Base-by-base conservation (phyloP, 306 rosid species). In the Acmispon strigosus region DNA sequence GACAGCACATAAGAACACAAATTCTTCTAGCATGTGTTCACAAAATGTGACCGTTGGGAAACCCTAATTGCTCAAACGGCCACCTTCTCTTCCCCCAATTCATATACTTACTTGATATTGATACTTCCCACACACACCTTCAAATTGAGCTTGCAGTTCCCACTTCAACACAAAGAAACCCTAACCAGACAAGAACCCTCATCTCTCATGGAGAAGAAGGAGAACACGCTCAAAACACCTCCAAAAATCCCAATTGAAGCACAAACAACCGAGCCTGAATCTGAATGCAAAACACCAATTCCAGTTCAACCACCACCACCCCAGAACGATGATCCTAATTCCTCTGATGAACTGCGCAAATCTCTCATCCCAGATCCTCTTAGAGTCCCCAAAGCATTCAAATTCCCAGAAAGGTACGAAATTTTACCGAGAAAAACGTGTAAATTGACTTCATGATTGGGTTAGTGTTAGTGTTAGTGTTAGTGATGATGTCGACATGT, bases 381-480 rank as follows among this genome's bases (percentile, higher is more conserved):
- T 16, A 79, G 80, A 49, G 86, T 93, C 69, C 96, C 98, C 54
- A 85, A 90, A 68, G 86, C 96, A 39, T 93, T 88, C 78, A 93
- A 85, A 75, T 89, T 64, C 67, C 97, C 92, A 2, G 98, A 93
- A 84, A 93, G 98, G 98, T 88, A 70, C 37, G 8, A 49, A 47
- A 10, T 58, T 4, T 63, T 36, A 34, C n/a, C n/a, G n/a, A 7
- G 17, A 54, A 56, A 43, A 16, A 70, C 0, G 9, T 45, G 8
- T 15, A 20, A 50, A 44, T 22, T 44, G 47, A 29, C 1, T 16
- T 14, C 4, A 17, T 44, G 2, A 13, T 3, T 76, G 8, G 62
- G 60, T 57, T 9, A 12, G 7, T 49, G n/a, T n/a, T n/a, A n/a
- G n/a, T n/a, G n/a, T n/a, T n/a, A n/a, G n/a, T n/a, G n/a, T n/a